Evolutionary conservation across 148 eudicot genomes (phyloP), one percentile per base, ranked within the genome.

Genomic region (Chenopodium suecicum): DNA sequence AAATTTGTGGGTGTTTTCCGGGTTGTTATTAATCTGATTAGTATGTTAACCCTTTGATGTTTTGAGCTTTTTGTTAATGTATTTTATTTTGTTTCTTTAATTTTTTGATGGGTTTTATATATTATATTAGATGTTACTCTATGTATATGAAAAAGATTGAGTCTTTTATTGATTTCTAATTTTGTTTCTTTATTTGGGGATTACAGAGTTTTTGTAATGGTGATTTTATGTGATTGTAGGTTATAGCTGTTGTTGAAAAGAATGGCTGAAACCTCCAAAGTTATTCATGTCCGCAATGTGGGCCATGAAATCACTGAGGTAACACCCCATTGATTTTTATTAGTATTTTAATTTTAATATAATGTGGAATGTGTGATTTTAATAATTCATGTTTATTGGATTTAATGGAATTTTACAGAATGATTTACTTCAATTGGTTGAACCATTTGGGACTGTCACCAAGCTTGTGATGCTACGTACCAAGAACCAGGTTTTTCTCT

Each of bases 301-400:
- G 88, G 88, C 74, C 88, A 83, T 75, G 88, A 86, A 81, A 86
- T 86, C 79, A 78, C 88, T 22, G 88, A 86, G 88, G 88, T 86
- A 78, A 44, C 5, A 25, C 9, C 4, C 44, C 29, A 7, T 65
- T 46, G 37, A 32, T 71, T 56, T 12, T 56, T 56, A 4, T 13
- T 56, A 31, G 32, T 56, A 9, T 50, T 50, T 50, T 50, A 50
- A 2, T 13, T 2, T 50, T 50, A 9, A 2, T 16, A 64, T 60
- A 62, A 31, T 62, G 32, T 62, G 68, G 29, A 19, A 60, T 77
- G 50, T 64, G 66, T 70, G 78, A 20, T 2, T 63, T 16, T 48
- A 54, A 48, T 12, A n/a, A 73, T 16, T 46, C 52, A 16, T 84
- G 68, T 72, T 80, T 58, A 37, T 65, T 73, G 71, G 3, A 60